These are phyloP conservation scores for Citrullus mucosospermus DNA, from an alignment of 306 rosid species.

Conservation along the genomic window DNA sequence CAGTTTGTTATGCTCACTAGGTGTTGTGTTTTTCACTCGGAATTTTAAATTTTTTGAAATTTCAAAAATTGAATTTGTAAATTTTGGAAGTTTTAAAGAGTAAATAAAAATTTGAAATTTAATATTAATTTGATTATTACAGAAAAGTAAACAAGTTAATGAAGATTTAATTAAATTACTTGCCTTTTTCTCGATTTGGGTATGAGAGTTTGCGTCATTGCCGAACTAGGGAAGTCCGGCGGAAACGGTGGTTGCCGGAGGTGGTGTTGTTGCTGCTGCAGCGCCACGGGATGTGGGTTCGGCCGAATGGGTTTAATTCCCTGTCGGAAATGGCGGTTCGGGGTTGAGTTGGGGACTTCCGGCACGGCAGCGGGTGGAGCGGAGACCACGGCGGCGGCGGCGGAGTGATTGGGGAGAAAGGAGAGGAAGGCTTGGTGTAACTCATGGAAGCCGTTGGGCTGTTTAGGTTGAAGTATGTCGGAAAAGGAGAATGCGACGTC, in stretches of 20 bases:
- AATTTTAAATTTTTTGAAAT: no score
- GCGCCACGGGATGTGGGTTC: background rate
- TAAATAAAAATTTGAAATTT: no score
- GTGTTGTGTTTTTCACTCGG: no score
- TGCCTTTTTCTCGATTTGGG: conserved; percentile 9
- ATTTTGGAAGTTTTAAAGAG: no score
- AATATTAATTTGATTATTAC: no score
- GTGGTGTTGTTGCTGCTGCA: background rate
- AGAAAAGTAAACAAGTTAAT: background rate
- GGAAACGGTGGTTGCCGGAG: background rate
- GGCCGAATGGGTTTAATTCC: background rate
- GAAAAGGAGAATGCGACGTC: conserved; percentile 25
- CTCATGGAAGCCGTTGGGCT: conserved; percentile 31
- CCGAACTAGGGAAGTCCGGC: background rate
- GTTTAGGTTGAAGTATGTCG: conserved; percentile 20
- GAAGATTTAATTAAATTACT: background rate
- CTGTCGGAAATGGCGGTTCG: background rate
- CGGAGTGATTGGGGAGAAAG: conserved; percentile 23
- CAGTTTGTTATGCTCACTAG: no score
- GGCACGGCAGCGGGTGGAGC: background rate
- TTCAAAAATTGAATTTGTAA: no score
- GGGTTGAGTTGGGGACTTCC: background rate
- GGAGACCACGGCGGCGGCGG: background rate
- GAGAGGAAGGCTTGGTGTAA: conserved; percentile 26
- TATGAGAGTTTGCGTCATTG: background rate